Percentiles rank a stretch among this genome's conserved stretches.
Evolutionary conservation across 2,329 filamentous ascomycete species (phyloP).

Genomic region (Cordyceps pruinosa): DNA sequence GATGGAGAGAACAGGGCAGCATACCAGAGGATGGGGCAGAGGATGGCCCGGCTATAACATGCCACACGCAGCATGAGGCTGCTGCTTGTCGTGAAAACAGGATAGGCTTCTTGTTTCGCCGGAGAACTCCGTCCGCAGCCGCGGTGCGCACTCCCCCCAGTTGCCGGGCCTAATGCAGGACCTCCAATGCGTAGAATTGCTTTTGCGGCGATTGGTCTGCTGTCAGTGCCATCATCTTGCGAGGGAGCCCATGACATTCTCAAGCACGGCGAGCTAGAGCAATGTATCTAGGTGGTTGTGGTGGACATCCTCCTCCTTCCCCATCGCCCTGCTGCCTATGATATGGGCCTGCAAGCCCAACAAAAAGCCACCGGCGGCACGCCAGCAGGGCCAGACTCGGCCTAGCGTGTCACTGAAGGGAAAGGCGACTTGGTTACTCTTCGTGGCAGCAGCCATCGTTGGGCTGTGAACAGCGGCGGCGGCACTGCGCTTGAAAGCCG

Average conservation of each 20-base stretch:
- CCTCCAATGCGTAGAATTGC: neutral
- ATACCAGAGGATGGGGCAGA: too few species aligned
- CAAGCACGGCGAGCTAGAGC: too few species aligned
- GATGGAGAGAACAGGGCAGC: neutral
- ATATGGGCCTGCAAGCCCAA: neutral
- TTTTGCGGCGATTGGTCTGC: too few species aligned
- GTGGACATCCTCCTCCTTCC: neutral
- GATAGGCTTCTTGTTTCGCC: neutral
- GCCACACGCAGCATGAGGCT: neutral
- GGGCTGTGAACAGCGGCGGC: too few species aligned
- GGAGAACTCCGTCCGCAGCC: neutral
- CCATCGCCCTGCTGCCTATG: neutral
- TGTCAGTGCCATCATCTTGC: too few species aligned
- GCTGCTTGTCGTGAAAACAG: too few species aligned
- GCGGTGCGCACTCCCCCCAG: neutral
- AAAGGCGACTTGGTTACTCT: too few species aligned
- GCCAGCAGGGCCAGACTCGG: constrained; percentile 4
- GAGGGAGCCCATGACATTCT: too few species aligned
- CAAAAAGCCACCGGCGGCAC: constrained; percentile 8
- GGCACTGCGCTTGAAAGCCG: too few species aligned
- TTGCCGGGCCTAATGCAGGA: neutral
- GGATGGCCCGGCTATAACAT: too few species aligned
- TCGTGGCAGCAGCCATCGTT: too few species aligned
- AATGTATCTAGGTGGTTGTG: neutral
- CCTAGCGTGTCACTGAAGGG: too few species aligned